Conservation (phyloP, 805 yeast genomes). For the Schwanniomyces pseudopolymorphus region DNA sequence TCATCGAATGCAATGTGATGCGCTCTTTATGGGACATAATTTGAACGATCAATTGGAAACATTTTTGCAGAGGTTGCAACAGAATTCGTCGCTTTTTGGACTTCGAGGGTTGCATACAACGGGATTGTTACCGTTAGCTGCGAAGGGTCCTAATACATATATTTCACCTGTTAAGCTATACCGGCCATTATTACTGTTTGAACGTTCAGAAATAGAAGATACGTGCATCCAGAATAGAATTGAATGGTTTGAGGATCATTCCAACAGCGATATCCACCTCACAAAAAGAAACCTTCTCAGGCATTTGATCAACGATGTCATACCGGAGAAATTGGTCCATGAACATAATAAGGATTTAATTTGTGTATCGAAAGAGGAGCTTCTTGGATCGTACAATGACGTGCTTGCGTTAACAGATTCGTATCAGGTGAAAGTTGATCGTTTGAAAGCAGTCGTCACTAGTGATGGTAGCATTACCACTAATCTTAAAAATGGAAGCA, state of each 20-base stretch:
- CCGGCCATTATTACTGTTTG: slow-evolving; percentile 54
- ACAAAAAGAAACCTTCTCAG: slow-evolving; percentile 62
- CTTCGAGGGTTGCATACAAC: slow-evolving; percentile 50
- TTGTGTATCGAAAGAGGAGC: slow-evolving; percentile 1
- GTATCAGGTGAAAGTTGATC: slow-evolving; percentile 4
- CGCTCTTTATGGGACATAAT: slow-evolving; percentile 67
- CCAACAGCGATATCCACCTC: slow-evolving; percentile 53
- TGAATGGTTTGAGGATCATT: slow-evolving; percentile 69
- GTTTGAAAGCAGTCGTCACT: neutral
- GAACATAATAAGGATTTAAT: neutral
- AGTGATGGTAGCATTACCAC: neutral
- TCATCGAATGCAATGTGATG: slow-evolving; percentile 20
- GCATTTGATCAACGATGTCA: slow-evolving; percentile 20
- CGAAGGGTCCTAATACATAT: slow-evolving; percentile 13
- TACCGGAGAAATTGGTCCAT: slow-evolving; percentile 12
- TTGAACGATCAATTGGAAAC: slow-evolving; percentile 74
- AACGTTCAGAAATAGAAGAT: slow-evolving; percentile 44
- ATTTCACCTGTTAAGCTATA: slow-evolving; percentile 20
- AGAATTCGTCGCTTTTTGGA: slow-evolving; percentile 49
- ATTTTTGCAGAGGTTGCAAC: slow-evolving; percentile 51
- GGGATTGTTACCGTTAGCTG: slow-evolving; percentile 26
- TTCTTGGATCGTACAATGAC: slow-evolving; percentile 1
- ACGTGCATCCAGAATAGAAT: slow-evolving; percentile 44
- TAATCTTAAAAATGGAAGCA: slow-evolving; percentile 2
- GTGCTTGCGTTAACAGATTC: slow-evolving; percentile 3